Conservation (phyloP, 2,329 filamentous ascomycete genomes). For the Paracoccidioides lutzii region DNA sequence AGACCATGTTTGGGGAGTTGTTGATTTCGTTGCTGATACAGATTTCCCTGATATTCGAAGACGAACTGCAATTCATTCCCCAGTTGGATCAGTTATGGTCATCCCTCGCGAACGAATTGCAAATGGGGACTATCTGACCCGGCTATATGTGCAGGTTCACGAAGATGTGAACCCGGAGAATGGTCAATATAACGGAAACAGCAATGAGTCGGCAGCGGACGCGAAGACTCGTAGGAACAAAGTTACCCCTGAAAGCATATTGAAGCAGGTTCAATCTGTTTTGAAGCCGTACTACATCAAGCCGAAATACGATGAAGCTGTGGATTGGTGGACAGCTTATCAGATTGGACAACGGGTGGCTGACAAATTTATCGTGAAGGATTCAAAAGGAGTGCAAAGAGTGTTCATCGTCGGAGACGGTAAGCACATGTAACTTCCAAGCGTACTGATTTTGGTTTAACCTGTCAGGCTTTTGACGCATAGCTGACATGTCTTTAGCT, state of each 20-base stretch:
- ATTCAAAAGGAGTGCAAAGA: constrained; percentile 54
- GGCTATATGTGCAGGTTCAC: constrained; percentile 44
- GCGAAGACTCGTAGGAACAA: constrained; percentile 15
- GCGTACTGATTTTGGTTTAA: not conserved
- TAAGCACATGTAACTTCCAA: constrained; percentile 10
- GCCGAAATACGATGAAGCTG: constrained; percentile 42
- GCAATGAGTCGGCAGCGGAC: constrained; percentile 45
- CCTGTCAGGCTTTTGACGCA: not conserved
- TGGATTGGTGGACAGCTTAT: constrained; percentile 66
- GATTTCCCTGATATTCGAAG: constrained; percentile 70
- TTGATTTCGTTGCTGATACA: constrained; percentile 59
- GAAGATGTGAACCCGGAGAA: constrained; percentile 20
- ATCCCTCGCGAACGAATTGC: constrained; percentile 55
- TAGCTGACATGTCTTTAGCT: not conserved
- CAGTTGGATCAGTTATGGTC: constrained; percentile 66
- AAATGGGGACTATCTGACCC: constrained; percentile 53
- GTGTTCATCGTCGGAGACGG: constrained; percentile 61
- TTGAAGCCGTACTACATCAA: constrained; percentile 53
- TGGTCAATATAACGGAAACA: constrained; percentile 47
- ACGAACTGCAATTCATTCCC: constrained; percentile 65
- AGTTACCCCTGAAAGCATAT: constrained; percentile 50
- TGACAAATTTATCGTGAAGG: constrained; percentile 38
- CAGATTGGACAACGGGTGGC: constrained; percentile 58
- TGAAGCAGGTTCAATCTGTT: constrained; percentile 53
- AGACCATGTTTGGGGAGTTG: constrained; percentile 62